Evolutionary conservation across 2,329 filamentous ascomycete species (phyloP), one percentile per base, ranked within the genome.

Genomic region (Fonsecaea erecta): DNA sequence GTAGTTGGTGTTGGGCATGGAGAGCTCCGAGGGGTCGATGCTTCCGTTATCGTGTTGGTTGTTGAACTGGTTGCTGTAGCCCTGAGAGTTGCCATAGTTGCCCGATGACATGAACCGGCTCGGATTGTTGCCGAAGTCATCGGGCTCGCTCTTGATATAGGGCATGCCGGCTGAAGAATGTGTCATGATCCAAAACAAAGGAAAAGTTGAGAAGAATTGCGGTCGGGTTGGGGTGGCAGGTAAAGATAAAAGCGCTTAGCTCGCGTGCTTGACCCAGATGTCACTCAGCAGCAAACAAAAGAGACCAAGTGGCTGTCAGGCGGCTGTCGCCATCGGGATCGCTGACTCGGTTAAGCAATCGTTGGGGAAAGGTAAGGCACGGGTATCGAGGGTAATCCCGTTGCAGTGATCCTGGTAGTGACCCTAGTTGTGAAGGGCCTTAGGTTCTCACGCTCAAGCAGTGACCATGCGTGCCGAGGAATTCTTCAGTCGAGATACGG

Each of bases 21-120:
- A 87, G 65, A 97, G 84, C 68, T 95, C 92, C 67, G 91, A 94
- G 11, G 94, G 94, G 75, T 97, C 91, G 74, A 97, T 89, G 74
- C 85, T 82, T 69, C 83, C 83, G 70, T 84, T 83, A 69, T 82
- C 82, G 71, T 73, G 74, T 40, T 65, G 65, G 70, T 78, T 76
- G 67, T 78, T 81, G 76, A 85, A 85, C 67, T 83, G 79, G 68
- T 80, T 78, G 67, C 74, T 74, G 70, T 79, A 80, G 68, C 83
- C 79, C 48, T 72, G 68, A 40, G 64, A 57, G 35, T 64, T 63
- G 35, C 63, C 62, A 60, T 63, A 71, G 55, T 65, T 70, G 3
- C 56, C 60, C 68, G 78, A 79, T 73, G 80, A 78, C 72, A 82
- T 80, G 75, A 81, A 85, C 55, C 75, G 76, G 63, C 77, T 74